Conservation (phyloP, 2,329 filamentous ascomycete species). For the Talaromyces sp. region DNA sequence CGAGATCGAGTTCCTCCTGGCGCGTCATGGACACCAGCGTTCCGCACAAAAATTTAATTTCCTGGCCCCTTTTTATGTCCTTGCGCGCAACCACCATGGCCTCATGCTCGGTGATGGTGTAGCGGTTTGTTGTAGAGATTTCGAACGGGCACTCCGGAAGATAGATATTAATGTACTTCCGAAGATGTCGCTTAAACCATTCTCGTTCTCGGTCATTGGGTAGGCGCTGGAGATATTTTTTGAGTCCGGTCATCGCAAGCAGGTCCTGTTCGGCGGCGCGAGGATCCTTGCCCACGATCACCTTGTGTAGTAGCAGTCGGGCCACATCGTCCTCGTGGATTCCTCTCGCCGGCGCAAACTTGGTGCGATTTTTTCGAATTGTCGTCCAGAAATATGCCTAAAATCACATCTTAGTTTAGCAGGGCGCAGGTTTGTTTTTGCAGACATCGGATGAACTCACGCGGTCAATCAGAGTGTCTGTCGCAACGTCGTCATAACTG, state of each 20-base stretch:
- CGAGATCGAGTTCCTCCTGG: conserved; percentile 80
- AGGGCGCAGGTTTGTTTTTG: not conserved
- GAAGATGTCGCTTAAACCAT: conserved; percentile 79
- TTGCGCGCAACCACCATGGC: conserved; percentile 78
- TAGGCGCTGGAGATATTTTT: conserved; percentile 63
- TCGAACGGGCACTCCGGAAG: conserved; percentile 92
- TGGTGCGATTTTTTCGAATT: conserved; percentile 87
- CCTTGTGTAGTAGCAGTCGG: conserved; percentile 56
- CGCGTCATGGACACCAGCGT: conserved; percentile 89
- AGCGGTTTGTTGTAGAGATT: conserved; percentile 87
- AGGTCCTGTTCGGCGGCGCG: conserved; percentile 66
- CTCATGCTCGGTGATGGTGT: conserved; percentile 86
- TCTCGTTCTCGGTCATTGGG: conserved; percentile 74
- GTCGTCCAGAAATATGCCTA: conserved; percentile 95
- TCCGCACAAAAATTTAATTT: conserved; percentile 84
- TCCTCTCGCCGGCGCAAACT: conserved; percentile 78
- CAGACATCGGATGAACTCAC: conserved; percentile 51
- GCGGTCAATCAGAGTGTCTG: conserved; percentile 90
- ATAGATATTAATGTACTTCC: conserved; percentile 89
- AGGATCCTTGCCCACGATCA: conserved; percentile 70
- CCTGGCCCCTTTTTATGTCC: conserved; percentile 73
- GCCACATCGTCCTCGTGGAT: conserved; percentile 62
- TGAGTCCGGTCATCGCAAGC: conserved; percentile 66
- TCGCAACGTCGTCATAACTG: conserved; percentile 91
- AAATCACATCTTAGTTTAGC: conserved; percentile 9